Evolutionary conservation across 1,284 basidiomycete species (phyloP).

Genomic region (Lentinus polychrous): DNA sequence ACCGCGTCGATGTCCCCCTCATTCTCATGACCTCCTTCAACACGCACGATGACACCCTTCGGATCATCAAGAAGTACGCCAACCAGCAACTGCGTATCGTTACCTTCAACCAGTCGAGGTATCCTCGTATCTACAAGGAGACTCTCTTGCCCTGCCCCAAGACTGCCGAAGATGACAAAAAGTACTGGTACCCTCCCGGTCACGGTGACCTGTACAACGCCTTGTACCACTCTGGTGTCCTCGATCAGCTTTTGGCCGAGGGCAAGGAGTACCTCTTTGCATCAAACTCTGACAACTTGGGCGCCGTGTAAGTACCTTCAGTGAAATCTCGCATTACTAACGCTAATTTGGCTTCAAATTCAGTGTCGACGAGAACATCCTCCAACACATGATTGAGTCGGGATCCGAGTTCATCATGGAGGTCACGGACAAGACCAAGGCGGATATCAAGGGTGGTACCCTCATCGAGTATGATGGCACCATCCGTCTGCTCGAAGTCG

Average conservation of each 20-base stretch:
- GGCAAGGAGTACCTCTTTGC: constrained; percentile 99
- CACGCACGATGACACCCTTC: constrained; percentile 94
- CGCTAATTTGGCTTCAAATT: constrained; percentile 20
- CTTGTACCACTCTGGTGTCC: constrained; percentile 88
- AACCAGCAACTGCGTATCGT: constrained; percentile 96
- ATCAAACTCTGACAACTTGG: constrained; percentile 98
- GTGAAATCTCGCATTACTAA: too few species aligned
- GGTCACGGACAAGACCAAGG: constrained; percentile 99
- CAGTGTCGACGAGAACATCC: constrained; percentile 70
- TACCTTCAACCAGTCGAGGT: constrained; percentile 97
- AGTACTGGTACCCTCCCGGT: constrained; percentile 97
- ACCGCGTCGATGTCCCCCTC: constrained; percentile 84
- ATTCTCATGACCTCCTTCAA: constrained; percentile 99
- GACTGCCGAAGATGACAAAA: constrained; percentile 87
- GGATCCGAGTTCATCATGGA: constrained; percentile 95
- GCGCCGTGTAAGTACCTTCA: constrained; percentile 89
- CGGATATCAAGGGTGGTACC: constrained; percentile 99
- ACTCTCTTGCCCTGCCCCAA: constrained; percentile 87
- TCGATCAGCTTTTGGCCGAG: constrained; percentile 90
- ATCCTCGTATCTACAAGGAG: constrained; percentile 97
- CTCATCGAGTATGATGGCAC: constrained; percentile 95
- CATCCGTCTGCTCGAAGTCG: constrained; percentile 94
- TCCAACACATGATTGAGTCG: constrained; percentile 88
- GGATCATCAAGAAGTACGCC: constrained; percentile 99
- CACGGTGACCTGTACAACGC: constrained; percentile 98